phyloP scores from a whole-genome alignment of 106 monocot species.

The Dioscorea alata region DNA sequence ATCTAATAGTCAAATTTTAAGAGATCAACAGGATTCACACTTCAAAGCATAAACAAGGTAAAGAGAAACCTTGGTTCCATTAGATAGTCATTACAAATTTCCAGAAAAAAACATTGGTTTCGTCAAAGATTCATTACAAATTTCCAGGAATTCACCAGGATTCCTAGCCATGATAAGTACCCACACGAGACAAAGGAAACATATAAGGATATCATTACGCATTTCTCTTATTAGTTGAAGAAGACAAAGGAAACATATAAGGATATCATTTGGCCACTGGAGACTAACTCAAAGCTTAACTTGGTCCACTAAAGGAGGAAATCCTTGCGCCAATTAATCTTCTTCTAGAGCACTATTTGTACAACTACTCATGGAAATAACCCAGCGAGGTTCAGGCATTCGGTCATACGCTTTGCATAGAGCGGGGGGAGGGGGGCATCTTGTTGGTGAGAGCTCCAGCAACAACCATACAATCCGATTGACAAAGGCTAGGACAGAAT shows the following conservation, averaged over 20 bases:
- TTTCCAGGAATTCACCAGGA: no score
- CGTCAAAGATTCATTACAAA: no score
- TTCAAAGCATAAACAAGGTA: no score
- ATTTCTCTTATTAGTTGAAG: neutral
- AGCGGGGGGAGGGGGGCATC: slow-evolving; percentile 68
- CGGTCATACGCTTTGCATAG: slow-evolving; percentile 96
- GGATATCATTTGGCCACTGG: neutral
- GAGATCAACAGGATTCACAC: no score
- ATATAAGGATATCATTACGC: no score
- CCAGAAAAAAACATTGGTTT: no score
- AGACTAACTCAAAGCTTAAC: slow-evolving; percentile 20
- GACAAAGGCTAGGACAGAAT: slow-evolving; percentile 91
- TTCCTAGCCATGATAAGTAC: no score
- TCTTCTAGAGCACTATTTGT: slow-evolving; percentile 99
- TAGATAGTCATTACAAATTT: no score
- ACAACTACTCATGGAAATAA: slow-evolving; percentile 99
- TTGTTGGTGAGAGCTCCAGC: slow-evolving; percentile 94
- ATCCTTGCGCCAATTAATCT: slow-evolving; percentile 90
- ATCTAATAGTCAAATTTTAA: no score
- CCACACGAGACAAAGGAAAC: neutral
- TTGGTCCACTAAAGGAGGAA: slow-evolving; percentile 98
- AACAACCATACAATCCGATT: slow-evolving; percentile 99
- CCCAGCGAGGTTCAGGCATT: slow-evolving; percentile 99
- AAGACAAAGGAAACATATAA: neutral
- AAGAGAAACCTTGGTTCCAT: no score